phyloP scores from a whole-genome alignment of 345 rosid genomes.

The Lagerstroemia speciosa region DNA sequence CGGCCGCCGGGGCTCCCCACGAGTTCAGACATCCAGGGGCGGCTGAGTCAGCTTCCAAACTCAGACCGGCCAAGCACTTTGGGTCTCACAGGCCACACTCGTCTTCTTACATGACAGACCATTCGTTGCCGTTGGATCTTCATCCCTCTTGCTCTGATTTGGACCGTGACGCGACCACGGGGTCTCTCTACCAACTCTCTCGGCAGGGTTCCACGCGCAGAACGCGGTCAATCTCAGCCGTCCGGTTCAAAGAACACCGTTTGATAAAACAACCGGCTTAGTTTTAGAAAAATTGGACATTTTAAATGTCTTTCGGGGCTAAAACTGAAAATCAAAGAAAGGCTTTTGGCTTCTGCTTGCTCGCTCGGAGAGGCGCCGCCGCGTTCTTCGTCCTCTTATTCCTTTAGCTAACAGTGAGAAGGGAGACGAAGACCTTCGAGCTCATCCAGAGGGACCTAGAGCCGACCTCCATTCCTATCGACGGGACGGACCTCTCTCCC shows the following conservation, averaged over 20 bases:
- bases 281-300: no score
- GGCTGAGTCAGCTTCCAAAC: not conserved
- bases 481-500: not conserved
- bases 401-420: no score
- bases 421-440: no score
- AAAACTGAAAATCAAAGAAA: not conserved
- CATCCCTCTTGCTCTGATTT: not conserved
- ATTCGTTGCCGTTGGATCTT: not conserved
- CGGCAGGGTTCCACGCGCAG: not conserved
- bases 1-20: no score
- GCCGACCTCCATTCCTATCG: not conserved
- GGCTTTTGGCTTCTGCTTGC: not conserved
- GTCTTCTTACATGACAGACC: not conserved
- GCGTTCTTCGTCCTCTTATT: not conserved
- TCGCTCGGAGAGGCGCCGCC: not conserved
- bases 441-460: not conserved
- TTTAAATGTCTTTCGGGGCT: not conserved
- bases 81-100: no score
- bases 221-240: constrained; percentile 2
- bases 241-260: constrained; percentile 4
- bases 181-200: not conserved
- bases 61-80: not conserved
- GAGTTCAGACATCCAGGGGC: not conserved
- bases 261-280: not conserved
- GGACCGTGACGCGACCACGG: not conserved